Percentiles rank a stretch among this genome's conserved stretches.
phyloP scores from a whole-genome alignment of 2,329 filamentous ascomycete species.

The Remersonia thermophila region DNA sequence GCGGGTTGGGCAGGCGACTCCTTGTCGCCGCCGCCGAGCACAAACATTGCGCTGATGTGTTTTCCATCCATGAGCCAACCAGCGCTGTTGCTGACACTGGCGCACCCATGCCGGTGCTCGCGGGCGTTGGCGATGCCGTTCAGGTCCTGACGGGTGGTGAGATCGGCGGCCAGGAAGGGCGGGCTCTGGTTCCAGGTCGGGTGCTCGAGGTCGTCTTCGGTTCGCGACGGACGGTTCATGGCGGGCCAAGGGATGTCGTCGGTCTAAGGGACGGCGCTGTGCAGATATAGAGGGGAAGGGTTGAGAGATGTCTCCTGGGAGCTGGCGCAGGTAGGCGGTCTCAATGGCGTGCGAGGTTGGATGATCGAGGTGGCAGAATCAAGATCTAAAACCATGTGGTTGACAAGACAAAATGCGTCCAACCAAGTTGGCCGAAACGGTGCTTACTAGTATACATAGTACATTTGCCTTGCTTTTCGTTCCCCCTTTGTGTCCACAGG shows the following conservation, averaged over 20 bases:
- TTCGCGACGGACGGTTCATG: conserved; percentile 45
- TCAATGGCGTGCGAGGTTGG: too few species aligned
- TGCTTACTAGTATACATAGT: too few species aligned
- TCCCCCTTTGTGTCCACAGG: too few species aligned
- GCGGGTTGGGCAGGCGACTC: background rate
- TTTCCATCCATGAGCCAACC: conserved; percentile 11
- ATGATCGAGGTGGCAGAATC: too few species aligned
- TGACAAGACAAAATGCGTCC: too few species aligned
- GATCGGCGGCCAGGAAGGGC: conserved; percentile 32
- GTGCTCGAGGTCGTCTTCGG: conserved; percentile 33
- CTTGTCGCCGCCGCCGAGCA: background rate
- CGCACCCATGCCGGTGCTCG: conserved; percentile 9
- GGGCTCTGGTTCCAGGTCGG: conserved; percentile 43
- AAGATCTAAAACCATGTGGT: too few species aligned
- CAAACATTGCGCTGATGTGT: background rate
- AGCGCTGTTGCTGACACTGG: conserved; percentile 1
- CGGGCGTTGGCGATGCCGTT: conserved; percentile 42
- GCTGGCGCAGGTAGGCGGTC: too few species aligned
- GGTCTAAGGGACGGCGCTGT: too few species aligned
- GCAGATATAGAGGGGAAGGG: too few species aligned
- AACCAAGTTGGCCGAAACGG: too few species aligned
- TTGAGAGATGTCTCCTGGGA: too few species aligned
- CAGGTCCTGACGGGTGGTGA: conserved; percentile 43
- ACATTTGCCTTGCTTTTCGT: too few species aligned
- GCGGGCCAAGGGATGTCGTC: background rate